Conservation (phyloP, 75 land plant genomes). For the Sequoiadendron giganteum region DNA sequence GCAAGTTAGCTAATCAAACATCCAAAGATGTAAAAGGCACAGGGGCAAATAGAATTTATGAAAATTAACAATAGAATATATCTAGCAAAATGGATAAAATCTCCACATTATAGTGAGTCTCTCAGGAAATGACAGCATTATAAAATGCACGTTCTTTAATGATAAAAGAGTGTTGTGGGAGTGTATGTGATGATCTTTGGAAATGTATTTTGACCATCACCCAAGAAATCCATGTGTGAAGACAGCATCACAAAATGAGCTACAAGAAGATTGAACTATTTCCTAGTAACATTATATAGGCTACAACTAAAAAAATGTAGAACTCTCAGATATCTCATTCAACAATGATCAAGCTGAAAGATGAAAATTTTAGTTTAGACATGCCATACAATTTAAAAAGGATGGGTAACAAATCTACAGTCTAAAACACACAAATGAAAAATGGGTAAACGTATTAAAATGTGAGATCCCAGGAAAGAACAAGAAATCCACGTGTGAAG, state of each 20-base stretch:
- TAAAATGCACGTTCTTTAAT: neutral
- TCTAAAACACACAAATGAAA: neutral
- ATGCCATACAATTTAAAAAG: neutral
- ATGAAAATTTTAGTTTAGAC: neutral
- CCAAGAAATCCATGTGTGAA: neutral
- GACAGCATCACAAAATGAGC: neutral
- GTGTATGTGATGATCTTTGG: neutral
- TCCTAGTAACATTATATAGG: neutral
- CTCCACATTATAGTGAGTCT: neutral
- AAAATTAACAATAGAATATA: neutral
- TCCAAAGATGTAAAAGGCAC: neutral
- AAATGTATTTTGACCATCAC: neutral
- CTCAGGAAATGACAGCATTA: neutral
- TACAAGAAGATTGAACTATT: neutral
- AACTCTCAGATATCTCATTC: neutral
- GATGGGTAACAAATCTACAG: neutral
- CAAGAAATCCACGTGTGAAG: neutral
- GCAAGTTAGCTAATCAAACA: constrained; percentile 1
- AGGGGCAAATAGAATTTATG: neutral
- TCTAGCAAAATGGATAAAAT: neutral
- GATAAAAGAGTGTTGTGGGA: neutral
- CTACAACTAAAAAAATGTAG: neutral
- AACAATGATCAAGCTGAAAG: neutral
- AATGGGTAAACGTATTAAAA: neutral
- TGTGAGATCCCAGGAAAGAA: neutral